A percentile compares a stretch with the other conserved stretches of the same genome.
These are phyloP conservation scores for Ceratocystis albifundus DNA, from an alignment of 2,329 filamentous ascomycete genomes.

Conservation along the genomic window DNA sequence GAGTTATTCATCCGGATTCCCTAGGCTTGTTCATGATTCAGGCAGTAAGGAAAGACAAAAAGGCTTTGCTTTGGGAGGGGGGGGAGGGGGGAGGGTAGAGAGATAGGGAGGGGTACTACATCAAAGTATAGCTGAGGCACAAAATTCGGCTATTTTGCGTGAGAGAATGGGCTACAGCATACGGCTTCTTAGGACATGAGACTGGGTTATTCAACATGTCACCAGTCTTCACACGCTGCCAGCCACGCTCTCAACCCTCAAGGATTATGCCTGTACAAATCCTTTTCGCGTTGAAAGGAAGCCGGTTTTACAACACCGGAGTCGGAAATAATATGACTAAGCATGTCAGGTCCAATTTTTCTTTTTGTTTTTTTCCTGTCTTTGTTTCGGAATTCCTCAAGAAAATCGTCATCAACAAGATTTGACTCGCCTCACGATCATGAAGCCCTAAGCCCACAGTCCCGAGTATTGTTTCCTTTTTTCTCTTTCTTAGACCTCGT, in stretches of 20 bases:
- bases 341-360: not conserved
- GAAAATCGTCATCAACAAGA: not conserved
- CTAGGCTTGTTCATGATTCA: not conserved
- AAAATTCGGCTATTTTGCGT: not conserved
- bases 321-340: not conserved
- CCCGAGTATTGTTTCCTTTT: too few species aligned
- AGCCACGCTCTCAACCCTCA: not conserved
- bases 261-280: not conserved
- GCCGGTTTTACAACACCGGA: not conserved
- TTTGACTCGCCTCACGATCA: too few species aligned
- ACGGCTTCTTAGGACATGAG: not conserved
- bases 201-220: not conserved
- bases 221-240: too few species aligned
- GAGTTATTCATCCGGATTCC: constrained; percentile 1
- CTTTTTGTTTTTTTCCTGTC: not conserved
- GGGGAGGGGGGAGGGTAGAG: not conserved
- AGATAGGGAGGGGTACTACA: too few species aligned
- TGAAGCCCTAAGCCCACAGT: too few species aligned
- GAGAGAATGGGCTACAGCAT: too few species aligned
- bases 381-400: not conserved
- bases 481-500: too few species aligned
- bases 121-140: not conserved
- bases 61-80: not conserved
- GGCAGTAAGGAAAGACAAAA: not conserved
- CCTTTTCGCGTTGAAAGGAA: not conserved